Base-by-base conservation (phyloP, 345 rosid species). In the Isatis tinctoria region DNA sequence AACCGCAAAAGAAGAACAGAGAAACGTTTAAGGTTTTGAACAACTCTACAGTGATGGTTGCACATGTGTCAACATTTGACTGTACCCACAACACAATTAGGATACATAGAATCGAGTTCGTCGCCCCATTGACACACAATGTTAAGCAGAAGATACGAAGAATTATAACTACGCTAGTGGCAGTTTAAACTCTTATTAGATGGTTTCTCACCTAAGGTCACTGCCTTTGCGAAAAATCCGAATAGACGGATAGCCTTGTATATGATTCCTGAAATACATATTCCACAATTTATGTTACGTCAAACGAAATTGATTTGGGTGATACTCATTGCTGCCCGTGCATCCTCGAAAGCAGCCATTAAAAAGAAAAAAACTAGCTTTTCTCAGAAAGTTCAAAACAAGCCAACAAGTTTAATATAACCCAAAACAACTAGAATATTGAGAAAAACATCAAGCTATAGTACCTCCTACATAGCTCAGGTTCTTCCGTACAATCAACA, bases 161-260 rank as follows among this genome's bases (percentile, higher is more conserved):
- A 40, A 9, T 24, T 7, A 22, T 37, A 56, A 70, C 47, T 47
- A 70, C 5, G 54, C 36, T 44, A 37, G 59, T 54, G 20, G 36
- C 41, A 61, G 33, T 69, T 51, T 17, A 27, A 66, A 39, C 36
- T 61, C 66, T 48, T 24, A 65, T 77, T 14, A 37, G 67, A 51
- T 72, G 40, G 48, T 52, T 44, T 16, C 70, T 86, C 77, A 95
- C 99, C 83, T 88, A 63, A 96, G 24, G 84, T 96, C 95, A 78
- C 83, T 90, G 75, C 99, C 99, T 83, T 87, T 89, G 63, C 96
- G 99, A 70, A 96, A 96, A 80, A 96, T 96, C 67, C 99, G 90
- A 85, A 96, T 87, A 27, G 99, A 92, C 59, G 98, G 99, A 82
- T 96, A 96, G 27, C 93, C 99, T 81, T 96, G 99, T 67, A 96